phyloP scores from a whole-genome alignment of 1,284 basidiomycete species.

The Chiua sp. region DNA sequence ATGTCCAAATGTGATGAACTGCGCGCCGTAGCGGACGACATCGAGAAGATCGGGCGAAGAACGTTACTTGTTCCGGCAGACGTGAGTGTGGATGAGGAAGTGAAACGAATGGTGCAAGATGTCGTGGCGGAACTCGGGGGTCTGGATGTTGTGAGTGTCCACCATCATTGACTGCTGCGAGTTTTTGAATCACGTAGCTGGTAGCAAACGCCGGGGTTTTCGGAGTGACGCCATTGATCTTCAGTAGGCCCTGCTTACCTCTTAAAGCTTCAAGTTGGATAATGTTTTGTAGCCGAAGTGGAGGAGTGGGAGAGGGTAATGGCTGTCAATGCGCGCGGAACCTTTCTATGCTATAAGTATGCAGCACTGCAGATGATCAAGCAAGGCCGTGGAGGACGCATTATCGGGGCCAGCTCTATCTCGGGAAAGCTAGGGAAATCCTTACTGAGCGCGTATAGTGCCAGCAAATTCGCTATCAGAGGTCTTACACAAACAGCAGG shows the following conservation, averaged over 20 bases:
- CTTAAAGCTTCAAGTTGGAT: not conserved
- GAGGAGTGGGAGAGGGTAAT: slow-evolving; percentile 31
- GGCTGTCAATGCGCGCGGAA: slow-evolving; percentile 32
- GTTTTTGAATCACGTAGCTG: not conserved
- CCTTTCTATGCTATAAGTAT: slow-evolving; percentile 40
- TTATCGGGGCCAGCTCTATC: slow-evolving; percentile 38
- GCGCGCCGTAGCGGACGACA: slow-evolving; percentile 5
- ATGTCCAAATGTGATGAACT: slow-evolving; percentile 10
- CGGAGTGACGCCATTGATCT: not conserved
- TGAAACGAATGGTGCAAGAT: slow-evolving; percentile 9
- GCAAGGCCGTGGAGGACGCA: slow-evolving; percentile 41
- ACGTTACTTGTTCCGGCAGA: slow-evolving; percentile 4
- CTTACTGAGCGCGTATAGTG: slow-evolving; percentile 16
- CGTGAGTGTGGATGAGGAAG: slow-evolving; percentile 5
- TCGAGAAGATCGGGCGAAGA: slow-evolving; percentile 13
- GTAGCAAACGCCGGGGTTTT: slow-evolving; percentile 17
- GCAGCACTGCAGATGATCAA: slow-evolving; percentile 40
- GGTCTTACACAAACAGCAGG: slow-evolving; percentile 34
- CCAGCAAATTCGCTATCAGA: slow-evolving; percentile 39
- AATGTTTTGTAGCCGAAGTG: slow-evolving; percentile 15
- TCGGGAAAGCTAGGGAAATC: slow-evolving; percentile 15
- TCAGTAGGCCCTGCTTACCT: slow-evolving; percentile 2
- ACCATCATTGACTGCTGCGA: not conserved
- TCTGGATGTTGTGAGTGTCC: slow-evolving; percentile 13
- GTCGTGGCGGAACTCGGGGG: slow-evolving; percentile 7